Evolutionary conservation across 192 early-diverging fungal species (phyloP).

Genomic region (Dimargaris xerosporica): DNA sequence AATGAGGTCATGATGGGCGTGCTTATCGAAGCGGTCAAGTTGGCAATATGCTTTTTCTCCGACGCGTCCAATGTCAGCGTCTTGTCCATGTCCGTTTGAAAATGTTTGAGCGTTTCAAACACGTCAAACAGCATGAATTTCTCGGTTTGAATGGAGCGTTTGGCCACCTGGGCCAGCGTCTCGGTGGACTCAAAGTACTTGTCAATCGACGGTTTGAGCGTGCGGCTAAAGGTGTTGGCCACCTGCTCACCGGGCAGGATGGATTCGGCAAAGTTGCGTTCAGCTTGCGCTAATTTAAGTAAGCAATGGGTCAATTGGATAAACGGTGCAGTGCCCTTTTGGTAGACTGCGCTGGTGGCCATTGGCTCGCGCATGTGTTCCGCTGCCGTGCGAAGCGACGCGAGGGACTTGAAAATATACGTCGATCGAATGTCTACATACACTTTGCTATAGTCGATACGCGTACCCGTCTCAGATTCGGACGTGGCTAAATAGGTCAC

Average conservation of each 20-base stretch:
- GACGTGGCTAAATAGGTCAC: slow-evolving; percentile 30
- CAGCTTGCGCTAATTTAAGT: slow-evolving; percentile 27
- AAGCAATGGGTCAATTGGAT: slow-evolving; percentile 26
- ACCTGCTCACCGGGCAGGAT: slow-evolving; percentile 29
- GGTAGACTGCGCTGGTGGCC: slow-evolving; percentile 29
- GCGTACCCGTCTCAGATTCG: slow-evolving; percentile 31
- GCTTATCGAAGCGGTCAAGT: slow-evolving; percentile 24
- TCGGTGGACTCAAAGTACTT: slow-evolving; percentile 23
- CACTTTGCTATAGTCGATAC: slow-evolving; percentile 25
- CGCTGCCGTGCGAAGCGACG: slow-evolving; percentile 24
- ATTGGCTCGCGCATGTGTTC: slow-evolving; percentile 25
- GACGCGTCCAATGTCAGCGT: not conserved
- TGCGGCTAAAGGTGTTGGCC: slow-evolving; percentile 21
- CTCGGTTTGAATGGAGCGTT: slow-evolving; percentile 34
- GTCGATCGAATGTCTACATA: slow-evolving; percentile 25
- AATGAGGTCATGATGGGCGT: slow-evolving; percentile 38
- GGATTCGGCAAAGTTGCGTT: slow-evolving; percentile 27
- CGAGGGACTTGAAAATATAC: slow-evolving; percentile 30
- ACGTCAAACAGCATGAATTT: slow-evolving; percentile 56
- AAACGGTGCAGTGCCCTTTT: slow-evolving; percentile 28
- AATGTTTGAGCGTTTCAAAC: slow-evolving; percentile 27
- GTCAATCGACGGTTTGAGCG: slow-evolving; percentile 22
- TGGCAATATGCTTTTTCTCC: slow-evolving; percentile 13
- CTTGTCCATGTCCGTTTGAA: slow-evolving; percentile 23
- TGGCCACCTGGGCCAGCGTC: slow-evolving; percentile 15